phyloP scores from a whole-genome alignment of 148 eudicot genomes.

The Cornus kousa region DNA sequence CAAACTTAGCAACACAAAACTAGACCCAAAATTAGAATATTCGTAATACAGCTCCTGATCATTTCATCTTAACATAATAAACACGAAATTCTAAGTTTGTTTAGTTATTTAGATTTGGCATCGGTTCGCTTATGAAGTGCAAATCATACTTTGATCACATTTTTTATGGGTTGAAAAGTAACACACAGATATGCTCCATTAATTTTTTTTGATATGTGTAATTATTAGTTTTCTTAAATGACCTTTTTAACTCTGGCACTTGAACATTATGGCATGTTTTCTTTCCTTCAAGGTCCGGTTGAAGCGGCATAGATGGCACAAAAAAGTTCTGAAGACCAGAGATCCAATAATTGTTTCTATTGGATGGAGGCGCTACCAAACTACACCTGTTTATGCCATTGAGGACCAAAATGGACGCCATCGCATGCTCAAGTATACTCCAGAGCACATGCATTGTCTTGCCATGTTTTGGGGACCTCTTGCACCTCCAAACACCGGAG shows the following conservation, averaged over 20 bases:
- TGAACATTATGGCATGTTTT: neutral
- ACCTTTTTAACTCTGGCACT: neutral
- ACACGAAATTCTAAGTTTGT: neutral
- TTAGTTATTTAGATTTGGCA: neutral
- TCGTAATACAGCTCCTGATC: neutral
- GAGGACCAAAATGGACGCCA: conserved; percentile 81
- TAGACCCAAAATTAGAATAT: neutral
- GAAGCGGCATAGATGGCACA: conserved; percentile 98
- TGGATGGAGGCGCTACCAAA: conserved; percentile 98
- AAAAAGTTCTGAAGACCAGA: conserved; percentile 82
- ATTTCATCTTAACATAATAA: neutral
- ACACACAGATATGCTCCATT: neutral
- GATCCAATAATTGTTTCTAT: conserved; percentile 87
- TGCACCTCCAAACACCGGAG: conserved; percentile 88
- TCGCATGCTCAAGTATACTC: conserved; percentile 95
- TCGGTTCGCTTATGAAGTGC: neutral
- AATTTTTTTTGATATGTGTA: neutral
- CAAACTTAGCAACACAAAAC: neutral
- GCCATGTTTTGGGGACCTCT: conserved; percentile 99
- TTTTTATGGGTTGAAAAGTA: neutral
- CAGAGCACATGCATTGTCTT: conserved; percentile 97
- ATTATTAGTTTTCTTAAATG: neutral
- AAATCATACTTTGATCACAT: neutral
- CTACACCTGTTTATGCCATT: conserved; percentile 82
- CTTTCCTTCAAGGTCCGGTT: conserved; percentile 54